A percentile compares a stretch with the other conserved stretches of the same genome.
phyloP scores from a whole-genome alignment of 176 grass and related monocot species.

The Oryza punctata region DNA sequence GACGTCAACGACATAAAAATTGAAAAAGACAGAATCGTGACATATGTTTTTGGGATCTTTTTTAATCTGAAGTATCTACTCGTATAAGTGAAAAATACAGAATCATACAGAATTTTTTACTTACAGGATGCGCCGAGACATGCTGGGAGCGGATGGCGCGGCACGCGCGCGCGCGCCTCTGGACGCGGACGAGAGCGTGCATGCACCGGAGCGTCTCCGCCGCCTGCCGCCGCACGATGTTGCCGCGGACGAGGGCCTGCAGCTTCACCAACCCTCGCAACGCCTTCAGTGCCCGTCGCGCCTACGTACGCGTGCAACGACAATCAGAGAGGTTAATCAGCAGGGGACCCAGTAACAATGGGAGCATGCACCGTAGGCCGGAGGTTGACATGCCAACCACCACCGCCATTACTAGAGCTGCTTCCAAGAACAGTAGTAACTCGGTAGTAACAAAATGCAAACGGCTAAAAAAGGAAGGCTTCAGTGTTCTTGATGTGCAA shows the following conservation, averaged over 20 bases:
- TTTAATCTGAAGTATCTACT: no score
- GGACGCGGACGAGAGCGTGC: constrained; percentile 84
- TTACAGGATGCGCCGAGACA: constrained; percentile 26
- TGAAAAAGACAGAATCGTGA: neutral
- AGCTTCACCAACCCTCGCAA: constrained; percentile 89
- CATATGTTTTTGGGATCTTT: no score
- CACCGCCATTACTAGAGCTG: constrained; percentile 41
- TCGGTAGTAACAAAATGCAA: constrained; percentile 4
- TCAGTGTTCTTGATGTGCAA: constrained; percentile 2
- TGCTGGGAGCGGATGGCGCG: constrained; percentile 50
- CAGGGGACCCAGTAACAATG: constrained; percentile 7
- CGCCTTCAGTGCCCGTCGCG: constrained; percentile 88
- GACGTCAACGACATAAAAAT: neutral
- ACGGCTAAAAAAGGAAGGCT: constrained; percentile 26
- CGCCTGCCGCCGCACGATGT: constrained; percentile 94
- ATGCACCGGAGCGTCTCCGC: constrained; percentile 96
- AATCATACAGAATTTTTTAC: neutral
- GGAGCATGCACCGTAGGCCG: constrained; percentile 7
- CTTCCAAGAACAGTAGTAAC: constrained; percentile 51
- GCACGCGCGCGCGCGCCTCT: constrained; percentile 67
- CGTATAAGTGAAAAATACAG: no score
- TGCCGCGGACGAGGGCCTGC: constrained; percentile 89
- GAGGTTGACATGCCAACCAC: constrained; percentile 42
- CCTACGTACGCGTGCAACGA: constrained; percentile 54
- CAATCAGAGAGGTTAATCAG: constrained; percentile 34